Evolutionary conservation across 495 filamentous ascomycete genomes (phyloP).

Genomic region (Neurospora sp.): DNA sequence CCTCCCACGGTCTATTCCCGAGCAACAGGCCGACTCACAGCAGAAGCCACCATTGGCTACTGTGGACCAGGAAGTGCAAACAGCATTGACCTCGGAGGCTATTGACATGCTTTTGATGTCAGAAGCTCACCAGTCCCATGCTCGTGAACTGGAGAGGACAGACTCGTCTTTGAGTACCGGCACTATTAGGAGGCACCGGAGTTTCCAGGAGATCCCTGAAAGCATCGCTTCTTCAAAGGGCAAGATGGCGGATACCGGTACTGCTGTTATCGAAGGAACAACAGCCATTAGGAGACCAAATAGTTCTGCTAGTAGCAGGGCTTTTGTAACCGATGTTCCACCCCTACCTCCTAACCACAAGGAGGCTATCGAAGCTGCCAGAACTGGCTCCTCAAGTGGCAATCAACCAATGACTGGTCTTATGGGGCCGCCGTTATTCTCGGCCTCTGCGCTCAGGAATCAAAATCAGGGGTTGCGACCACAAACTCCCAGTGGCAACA

Average conservation of each 20-base stretch:
- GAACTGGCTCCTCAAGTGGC: conserved; percentile 35
- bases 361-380: conserved; percentile 73
- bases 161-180: conserved; percentile 16
- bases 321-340: conserved; percentile 33
- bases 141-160: conserved; percentile 14
- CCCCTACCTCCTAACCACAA: conserved; percentile 76
- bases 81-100: conserved; percentile 58
- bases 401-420: conserved; percentile 34
- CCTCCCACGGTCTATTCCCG: conserved; percentile 24
- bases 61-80: conserved; percentile 63
- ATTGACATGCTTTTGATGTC: conserved; percentile 56
- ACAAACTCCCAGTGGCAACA: conserved; percentile 51
- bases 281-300: conserved; percentile 43
- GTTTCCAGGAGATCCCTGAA: conserved; percentile 30
- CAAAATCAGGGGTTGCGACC: conserved; percentile 43
- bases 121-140: conserved; percentile 19
- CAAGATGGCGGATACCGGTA: conserved; percentile 14
- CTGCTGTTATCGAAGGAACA: conserved; percentile 18
- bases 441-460: conserved; percentile 64
- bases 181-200: conserved; percentile 25
- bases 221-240: conserved; percentile 27
- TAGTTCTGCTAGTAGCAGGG: conserved; percentile 54
- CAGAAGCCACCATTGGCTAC: conserved; percentile 31
- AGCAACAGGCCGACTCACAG: conserved; percentile 20
- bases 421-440: conserved; percentile 82